A percentile compares a stretch with the other conserved stretches of the same genome.
These are phyloP conservation scores for Wickerhamiella sergipiensis DNA, from an alignment of 805 yeast genomes.

Conservation along the genomic window DNA sequence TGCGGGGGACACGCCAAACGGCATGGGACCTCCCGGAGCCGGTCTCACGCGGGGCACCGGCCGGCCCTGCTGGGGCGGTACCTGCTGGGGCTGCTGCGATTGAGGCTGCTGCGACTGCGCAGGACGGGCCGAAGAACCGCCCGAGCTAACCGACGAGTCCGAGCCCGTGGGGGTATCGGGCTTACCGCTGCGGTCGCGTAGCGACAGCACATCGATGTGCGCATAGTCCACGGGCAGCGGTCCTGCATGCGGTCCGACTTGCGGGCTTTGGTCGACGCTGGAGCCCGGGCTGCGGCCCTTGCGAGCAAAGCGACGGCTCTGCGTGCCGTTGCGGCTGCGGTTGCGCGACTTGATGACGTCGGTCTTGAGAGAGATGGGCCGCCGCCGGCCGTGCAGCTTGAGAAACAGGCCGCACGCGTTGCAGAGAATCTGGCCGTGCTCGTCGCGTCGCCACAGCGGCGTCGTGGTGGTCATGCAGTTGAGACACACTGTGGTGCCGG, in stretches of 20 bases:
- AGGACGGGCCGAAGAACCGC: background rate
- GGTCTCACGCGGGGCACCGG: background rate
- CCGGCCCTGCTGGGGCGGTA: slow-evolving; percentile 1
- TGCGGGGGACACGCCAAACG: background rate
- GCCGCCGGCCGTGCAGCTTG: slow-evolving; percentile 86
- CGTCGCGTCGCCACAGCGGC: slow-evolving; percentile 89
- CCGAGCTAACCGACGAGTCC: background rate
- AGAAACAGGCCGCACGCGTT: slow-evolving; percentile 92
- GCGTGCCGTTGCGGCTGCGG: slow-evolving; percentile 26
- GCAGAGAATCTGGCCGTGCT: slow-evolving; percentile 84
- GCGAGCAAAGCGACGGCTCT: slow-evolving; percentile 2
- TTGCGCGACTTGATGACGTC: slow-evolving; percentile 89
- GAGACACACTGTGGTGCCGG: slow-evolving; percentile 38
- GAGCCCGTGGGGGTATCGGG: background rate
- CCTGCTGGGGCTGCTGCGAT: slow-evolving; percentile 2
- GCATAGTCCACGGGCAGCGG: background rate
- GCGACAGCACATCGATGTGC: background rate
- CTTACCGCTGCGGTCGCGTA: background rate
- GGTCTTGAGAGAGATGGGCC: slow-evolving; percentile 82
- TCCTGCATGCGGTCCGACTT: slow-evolving; percentile 6
- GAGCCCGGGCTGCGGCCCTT: background rate
- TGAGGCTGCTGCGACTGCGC: slow-evolving; percentile 1
- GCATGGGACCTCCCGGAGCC: background rate
- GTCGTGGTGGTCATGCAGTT: slow-evolving; percentile 89
- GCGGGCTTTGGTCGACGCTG: slow-evolving; percentile 1